phyloP scores from a whole-genome alignment of 129 eudicot genomes.

The Helianthus annuus region HanXRQr2.0-SUNRISE NC_035445.2:153815293-153815792 shows the following conservation, averaged over 20 bases:
- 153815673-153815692: conserved; percentile 43
- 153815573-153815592: conserved; percentile 51
- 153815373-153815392: conserved; percentile 79
- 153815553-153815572: conserved; percentile 29
- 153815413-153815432: conserved; percentile 86
- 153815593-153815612: conserved; percentile 39
- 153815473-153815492: conserved; percentile 40
- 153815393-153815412: conserved; percentile 64
- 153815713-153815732: conserved; percentile 63
- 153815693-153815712: conserved; percentile 52
- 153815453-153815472: conserved; percentile 70
- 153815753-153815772: conserved; percentile 23
- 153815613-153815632: conserved; percentile 69
- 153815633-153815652: conserved; percentile 61
- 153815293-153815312: conserved; percentile 93
- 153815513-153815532: conserved; percentile 53
- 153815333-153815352: conserved; percentile 69
- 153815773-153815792: too few species aligned
- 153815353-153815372: conserved; percentile 64
- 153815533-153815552: conserved; percentile 39
- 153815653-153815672: conserved; percentile 71
- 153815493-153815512: conserved; percentile 59
- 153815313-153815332: conserved; percentile 96
- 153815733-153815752: conserved; percentile 80
- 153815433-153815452: conserved; percentile 80